Base-by-base conservation (phyloP, 208 protist genomes). In the Giardia muris region DNA sequence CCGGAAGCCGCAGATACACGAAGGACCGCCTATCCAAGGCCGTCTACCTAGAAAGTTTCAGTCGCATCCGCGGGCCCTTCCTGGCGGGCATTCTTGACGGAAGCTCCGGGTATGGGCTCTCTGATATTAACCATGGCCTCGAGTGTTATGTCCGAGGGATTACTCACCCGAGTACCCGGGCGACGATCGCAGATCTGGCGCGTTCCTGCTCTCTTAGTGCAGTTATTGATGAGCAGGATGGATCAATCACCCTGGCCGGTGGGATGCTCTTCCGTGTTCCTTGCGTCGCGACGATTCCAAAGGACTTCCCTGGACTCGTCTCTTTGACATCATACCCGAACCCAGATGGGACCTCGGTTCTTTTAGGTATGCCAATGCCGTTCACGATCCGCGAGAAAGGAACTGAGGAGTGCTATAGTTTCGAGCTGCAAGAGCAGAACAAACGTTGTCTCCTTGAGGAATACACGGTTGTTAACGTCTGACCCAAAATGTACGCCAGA, bases 21-120 rank as follows among this genome's bases (percentile, higher is more conserved):
- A 90, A 90, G 45, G 43, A 2, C 1, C 42, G n/a, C 46, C 48
- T 90, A 47, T 22, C 0, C 10, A 4, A 44, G 48, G n/a, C 46
- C 43, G 45, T 90, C 2, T 45, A 45, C 2, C 45, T 90, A 1
- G 87, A 90, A 47, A 47, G 42, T 2, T 90, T 90, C 44, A 47
- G 42, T 47, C 46, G 43, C 46, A 90, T 90, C 19, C n/a, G 87
- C 4, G 87, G 87, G n/a, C 87, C 87, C 42, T 90, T 90, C 48
- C 45, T 90, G n/a, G 87, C 87, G n/a, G 87, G 87, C 1, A 47
- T 90, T n/a, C n/a, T 90, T 22, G 87, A 90, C n/a, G 87, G 87
- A 22, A 47, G 10, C 1, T 2, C 87, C n/a, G 87, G 45, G n/a
- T 90, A 90, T n/a, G 87, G 87, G 48, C n/a, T 90, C 0, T 22